Evolutionary conservation across 108 stramenopile genomes (phyloP).

Genomic region (Nitzschia sp.): DNA sequence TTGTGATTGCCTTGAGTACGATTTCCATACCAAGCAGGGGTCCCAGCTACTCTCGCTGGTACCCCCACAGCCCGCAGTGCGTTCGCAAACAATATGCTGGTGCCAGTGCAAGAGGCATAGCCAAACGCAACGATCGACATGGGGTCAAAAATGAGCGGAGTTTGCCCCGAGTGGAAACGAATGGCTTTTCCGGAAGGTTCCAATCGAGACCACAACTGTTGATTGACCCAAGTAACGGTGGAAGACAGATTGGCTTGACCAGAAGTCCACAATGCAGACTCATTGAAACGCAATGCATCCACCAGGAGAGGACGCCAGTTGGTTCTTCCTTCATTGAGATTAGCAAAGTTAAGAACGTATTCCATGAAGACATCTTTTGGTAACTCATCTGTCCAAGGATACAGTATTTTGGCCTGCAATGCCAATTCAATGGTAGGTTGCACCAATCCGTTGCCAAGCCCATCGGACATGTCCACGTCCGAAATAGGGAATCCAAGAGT

Average conservation of each 20-base stretch:
- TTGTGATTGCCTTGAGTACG: conserved; percentile 83
- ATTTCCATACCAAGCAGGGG: conserved; percentile 82
- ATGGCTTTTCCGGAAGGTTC: conserved; percentile 47
- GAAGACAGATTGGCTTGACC: conserved; percentile 30
- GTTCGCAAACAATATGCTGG: conserved; percentile 60
- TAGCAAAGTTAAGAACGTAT: conserved; percentile 81
- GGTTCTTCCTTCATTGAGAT: conserved; percentile 77
- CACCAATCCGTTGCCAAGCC: conserved; percentile 65
- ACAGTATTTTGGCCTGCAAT: conserved; percentile 56
- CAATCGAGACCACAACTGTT: conserved; percentile 56
- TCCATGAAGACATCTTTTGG: conserved; percentile 70
- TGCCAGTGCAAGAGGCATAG: conserved; percentile 83
- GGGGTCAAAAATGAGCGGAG: conserved; percentile 87
- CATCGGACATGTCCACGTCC: conserved; percentile 47
- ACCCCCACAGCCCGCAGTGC: conserved; percentile 75
- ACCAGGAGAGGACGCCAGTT: conserved; percentile 77
- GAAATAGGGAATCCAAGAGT: conserved; percentile 59
- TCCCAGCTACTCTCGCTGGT: conserved; percentile 79
- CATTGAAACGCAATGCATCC: conserved; percentile 45
- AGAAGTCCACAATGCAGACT: conserved; percentile 22
- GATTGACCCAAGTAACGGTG: conserved; percentile 65
- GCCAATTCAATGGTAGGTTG: conserved; percentile 62
- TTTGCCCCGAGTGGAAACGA: conserved; percentile 60
- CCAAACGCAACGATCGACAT: conserved; percentile 82
- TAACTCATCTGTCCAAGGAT: conserved; percentile 67